A percentile compares a stretch with the other conserved stretches of the same genome.
Conservation (phyloP, 169 alveolate species). For the Condylostoma magnum region DNA sequence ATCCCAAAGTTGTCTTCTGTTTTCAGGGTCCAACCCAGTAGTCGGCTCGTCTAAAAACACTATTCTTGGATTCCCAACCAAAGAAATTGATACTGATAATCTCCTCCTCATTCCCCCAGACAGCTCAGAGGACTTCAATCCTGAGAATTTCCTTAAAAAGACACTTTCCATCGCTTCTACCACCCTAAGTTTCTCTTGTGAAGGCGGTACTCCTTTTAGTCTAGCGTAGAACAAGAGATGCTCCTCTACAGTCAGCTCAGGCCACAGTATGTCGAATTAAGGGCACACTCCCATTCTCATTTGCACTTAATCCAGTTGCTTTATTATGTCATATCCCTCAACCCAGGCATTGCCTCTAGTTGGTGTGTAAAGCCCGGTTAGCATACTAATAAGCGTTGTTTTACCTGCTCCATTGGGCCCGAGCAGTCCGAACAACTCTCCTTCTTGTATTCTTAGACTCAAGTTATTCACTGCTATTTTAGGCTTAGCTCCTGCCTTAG, state of each 20-base stretch:
- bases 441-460: constrained; percentile 65
- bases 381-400: constrained; percentile 75
- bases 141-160: constrained; percentile 50
- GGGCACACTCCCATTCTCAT: constrained; percentile 88
- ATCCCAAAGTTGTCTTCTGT: constrained; percentile 88
- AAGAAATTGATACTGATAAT: constrained; percentile 79
- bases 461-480: constrained; percentile 75
- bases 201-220: constrained; percentile 71
- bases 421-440: constrained; percentile 86
- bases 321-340: constrained; percentile 74
- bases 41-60: constrained; percentile 91
- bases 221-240: constrained; percentile 85
- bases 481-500: constrained; percentile 62
- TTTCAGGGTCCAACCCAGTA: constrained; percentile 91
- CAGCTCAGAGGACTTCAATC: constrained; percentile 66
- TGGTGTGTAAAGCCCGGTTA: constrained; percentile 82
- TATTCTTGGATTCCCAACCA: constrained; percentile 87
- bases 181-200: constrained; percentile 48
- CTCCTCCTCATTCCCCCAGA: constrained; percentile 84
- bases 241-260: constrained; percentile 87
- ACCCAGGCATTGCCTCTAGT: constrained; percentile 83
- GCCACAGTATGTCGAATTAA: constrained; percentile 83
- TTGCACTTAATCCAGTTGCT: constrained; percentile 64
- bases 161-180: constrained; percentile 70
- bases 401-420: constrained; percentile 93